Percentiles rank a stretch among this genome's conserved stretches.
phyloP scores from a whole-genome alignment of 106 monocot species.

The Platanthera guangdongensis region DNA sequence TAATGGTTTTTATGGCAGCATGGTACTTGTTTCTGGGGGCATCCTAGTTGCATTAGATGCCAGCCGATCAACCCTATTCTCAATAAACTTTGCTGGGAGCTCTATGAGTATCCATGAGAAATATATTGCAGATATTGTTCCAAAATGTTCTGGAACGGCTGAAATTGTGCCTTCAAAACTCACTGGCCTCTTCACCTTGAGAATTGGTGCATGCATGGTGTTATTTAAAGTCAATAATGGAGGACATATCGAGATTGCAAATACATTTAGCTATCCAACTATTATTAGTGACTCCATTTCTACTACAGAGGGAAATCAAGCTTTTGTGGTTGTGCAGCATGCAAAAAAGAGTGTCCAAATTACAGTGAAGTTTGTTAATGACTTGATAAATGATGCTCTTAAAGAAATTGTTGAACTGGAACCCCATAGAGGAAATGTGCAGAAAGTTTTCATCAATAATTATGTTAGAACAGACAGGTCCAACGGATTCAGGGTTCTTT shows the following conservation, averaged over 20 bases:
- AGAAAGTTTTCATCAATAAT: conserved; percentile 90
- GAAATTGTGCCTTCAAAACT: conserved; percentile 47
- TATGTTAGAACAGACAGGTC: conserved; percentile 85
- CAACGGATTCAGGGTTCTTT: conserved; percentile 84
- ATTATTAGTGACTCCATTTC: conserved; percentile 59
- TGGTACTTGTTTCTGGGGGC: conserved; percentile 35
- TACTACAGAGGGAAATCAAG: conserved; percentile 54
- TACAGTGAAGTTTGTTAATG: conserved; percentile 46
- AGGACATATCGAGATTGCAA: conserved; percentile 42
- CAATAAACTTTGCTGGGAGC: conserved; percentile 37
- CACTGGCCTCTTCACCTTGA: conserved; percentile 50
- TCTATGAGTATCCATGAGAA: conserved; percentile 38
- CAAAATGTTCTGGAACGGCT: conserved; percentile 42
- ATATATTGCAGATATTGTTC: conserved; percentile 59
- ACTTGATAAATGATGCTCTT: conserved; percentile 29
- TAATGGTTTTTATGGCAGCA: conserved; percentile 50
- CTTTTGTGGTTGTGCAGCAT: conserved; percentile 61
- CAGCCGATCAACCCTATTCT: conserved; percentile 45
- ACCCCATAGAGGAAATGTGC: conserved; percentile 44
- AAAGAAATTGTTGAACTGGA: conserved; percentile 59
- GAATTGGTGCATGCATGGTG: conserved; percentile 30
- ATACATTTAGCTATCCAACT: conserved; percentile 37
- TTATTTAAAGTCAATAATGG: conserved; percentile 39
- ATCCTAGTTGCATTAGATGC: conserved; percentile 70
- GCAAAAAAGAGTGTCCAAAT: conserved; percentile 37